Percentiles rank a stretch among this genome's conserved stretches.
phyloP scores from a whole-genome alignment of 2,329 filamentous ascomycete species.

The Aspergillus fructus region DNA sequence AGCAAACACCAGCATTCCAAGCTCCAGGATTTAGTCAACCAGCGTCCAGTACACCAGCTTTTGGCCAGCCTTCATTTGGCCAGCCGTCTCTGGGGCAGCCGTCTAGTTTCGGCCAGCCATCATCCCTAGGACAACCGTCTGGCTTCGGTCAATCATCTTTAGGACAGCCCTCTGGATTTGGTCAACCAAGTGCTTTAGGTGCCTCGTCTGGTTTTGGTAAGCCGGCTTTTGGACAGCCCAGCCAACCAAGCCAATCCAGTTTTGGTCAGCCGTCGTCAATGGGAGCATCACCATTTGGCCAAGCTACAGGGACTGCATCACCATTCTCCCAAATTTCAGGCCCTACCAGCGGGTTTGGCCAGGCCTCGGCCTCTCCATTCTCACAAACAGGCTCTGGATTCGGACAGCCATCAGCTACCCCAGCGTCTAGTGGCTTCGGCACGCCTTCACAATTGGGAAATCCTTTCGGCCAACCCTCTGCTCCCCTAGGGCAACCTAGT shows the following conservation, averaged over 20 bases:
- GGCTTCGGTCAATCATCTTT: slow-evolving; percentile 30
- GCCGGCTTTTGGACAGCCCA: slow-evolving; percentile 44
- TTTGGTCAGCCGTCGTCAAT: slow-evolving; percentile 35
- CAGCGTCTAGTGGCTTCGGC: slow-evolving; percentile 31
- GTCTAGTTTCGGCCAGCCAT: slow-evolving; percentile 18
- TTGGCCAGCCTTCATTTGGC: slow-evolving; percentile 26
- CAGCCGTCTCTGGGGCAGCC: slow-evolving; percentile 26
- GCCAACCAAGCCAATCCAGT: slow-evolving; percentile 34
- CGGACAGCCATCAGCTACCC: slow-evolving; percentile 24
- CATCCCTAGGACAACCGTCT: slow-evolving; percentile 19
- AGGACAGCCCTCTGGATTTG: slow-evolving; percentile 21
- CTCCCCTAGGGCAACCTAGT: slow-evolving; percentile 30
- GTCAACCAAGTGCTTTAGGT: slow-evolving; percentile 16
- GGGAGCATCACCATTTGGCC: slow-evolving; percentile 34
- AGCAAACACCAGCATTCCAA: slow-evolving; percentile 34
- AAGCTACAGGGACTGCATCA: slow-evolving; percentile 31
- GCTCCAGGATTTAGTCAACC: slow-evolving; percentile 29
- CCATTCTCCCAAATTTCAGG: slow-evolving; percentile 47
- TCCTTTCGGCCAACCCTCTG: slow-evolving; percentile 28
- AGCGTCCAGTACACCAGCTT: slow-evolving; percentile 15
- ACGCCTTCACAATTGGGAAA: slow-evolving; percentile 28
- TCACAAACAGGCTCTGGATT: slow-evolving; percentile 33
- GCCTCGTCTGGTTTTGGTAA: slow-evolving; percentile 26
- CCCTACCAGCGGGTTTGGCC: slow-evolving; percentile 28
- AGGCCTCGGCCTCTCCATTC: slow-evolving; percentile 31